phyloP scores from a whole-genome alignment of 495 filamentous ascomycete genomes.

The Baudoinia panamericana region DNA sequence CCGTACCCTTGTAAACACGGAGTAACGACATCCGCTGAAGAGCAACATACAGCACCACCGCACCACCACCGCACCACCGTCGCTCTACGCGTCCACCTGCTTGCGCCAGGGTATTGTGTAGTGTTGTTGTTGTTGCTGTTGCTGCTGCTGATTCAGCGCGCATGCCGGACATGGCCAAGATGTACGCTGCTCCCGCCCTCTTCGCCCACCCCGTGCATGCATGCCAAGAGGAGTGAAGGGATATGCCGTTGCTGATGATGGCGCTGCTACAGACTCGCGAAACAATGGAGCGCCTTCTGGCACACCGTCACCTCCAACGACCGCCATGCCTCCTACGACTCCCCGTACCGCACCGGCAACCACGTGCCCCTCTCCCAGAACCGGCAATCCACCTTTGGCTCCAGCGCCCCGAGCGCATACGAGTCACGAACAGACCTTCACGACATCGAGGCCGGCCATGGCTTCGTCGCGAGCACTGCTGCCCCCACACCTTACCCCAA shows the following conservation, averaged over 20 bases:
- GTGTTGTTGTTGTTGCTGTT: too few relatives aligned
- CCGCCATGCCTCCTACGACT: constrained; percentile 35
- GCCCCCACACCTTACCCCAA: constrained; percentile 45
- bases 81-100: too few relatives aligned
- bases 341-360: constrained; percentile 31
- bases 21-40: too few relatives aligned
- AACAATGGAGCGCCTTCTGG: constrained; percentile 13
- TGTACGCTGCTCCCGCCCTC: constrained; percentile 1
- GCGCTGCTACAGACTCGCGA: constrained; percentile 9
- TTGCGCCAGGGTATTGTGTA: too few relatives aligned
- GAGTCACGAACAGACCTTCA: constrained; percentile 31
- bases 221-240: too few relatives aligned
- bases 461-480: constrained; percentile 46
- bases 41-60: too few relatives aligned
- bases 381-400: constrained; percentile 29
- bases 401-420: constrained; percentile 55
- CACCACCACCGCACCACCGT: too few relatives aligned
- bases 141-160: neutral
- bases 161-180: neutral
- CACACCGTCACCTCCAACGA: constrained; percentile 28
- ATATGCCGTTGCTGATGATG: neutral
- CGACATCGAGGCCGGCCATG: constrained; percentile 33
- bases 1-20: too few relatives aligned
- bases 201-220: neutral
- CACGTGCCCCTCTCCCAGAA: constrained; percentile 29